phyloP scores from a whole-genome alignment of 2,329 filamentous ascomycete species.

The Fusarium odoratissimum region DNA sequence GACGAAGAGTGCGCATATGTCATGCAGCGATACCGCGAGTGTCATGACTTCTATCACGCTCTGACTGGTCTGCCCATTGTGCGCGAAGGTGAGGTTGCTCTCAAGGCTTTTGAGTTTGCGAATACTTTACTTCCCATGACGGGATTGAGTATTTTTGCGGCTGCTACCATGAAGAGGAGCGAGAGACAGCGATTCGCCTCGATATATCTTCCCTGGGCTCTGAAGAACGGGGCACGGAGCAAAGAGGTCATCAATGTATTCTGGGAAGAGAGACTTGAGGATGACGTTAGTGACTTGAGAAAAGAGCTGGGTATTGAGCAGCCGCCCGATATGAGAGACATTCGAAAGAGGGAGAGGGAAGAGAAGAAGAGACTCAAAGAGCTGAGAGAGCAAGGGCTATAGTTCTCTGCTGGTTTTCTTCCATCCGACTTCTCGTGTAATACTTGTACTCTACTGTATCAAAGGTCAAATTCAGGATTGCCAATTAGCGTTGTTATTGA shows the following conservation, averaged over 20 bases:
- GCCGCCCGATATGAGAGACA: constrained; percentile 85
- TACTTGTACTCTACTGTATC: constrained; percentile 21
- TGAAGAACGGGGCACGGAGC: constrained; percentile 80
- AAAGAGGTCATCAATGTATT: constrained; percentile 94
- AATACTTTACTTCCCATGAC: constrained; percentile 98
- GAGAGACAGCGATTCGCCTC: constrained; percentile 80
- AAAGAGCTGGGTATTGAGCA: constrained; percentile 83
- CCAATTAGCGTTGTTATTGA: constrained; percentile 10
- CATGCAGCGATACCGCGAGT: constrained; percentile 97
- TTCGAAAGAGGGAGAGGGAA: constrained; percentile 76
- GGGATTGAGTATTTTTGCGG: constrained; percentile 84
- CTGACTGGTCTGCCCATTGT: constrained; percentile 90
- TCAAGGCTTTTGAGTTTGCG: constrained; percentile 97
- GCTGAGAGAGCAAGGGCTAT: constrained; percentile 41
- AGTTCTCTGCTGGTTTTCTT: neutral
- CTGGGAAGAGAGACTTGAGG: constrained; percentile 94
- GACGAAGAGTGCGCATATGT: constrained; percentile 97
- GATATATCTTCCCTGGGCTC: constrained; percentile 90
- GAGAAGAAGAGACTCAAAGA: constrained; percentile 74
- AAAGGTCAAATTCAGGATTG: neutral
- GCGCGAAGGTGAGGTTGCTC: constrained; percentile 95
- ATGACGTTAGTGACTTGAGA: constrained; percentile 81
- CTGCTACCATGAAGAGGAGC: constrained; percentile 84
- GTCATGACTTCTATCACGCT: constrained; percentile 97
- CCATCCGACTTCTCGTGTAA: neutral